These are phyloP conservation scores for Cercospora nicotianae DNA, from an alignment of 2,329 filamentous ascomycete species.

Conservation along the genomic window DNA sequence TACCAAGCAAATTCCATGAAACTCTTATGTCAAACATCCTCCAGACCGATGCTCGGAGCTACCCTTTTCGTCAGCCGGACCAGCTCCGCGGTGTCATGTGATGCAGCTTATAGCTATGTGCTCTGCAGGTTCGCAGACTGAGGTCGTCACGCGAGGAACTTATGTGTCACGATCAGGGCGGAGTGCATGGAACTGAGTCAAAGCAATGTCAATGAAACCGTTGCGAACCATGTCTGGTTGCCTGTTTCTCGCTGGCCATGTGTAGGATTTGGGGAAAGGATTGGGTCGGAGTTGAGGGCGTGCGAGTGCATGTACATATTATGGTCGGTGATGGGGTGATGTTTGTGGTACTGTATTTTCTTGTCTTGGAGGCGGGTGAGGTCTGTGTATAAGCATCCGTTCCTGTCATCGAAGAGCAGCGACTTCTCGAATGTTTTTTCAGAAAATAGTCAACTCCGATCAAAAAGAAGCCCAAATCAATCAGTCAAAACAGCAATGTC, in stretches of 20 bases:
- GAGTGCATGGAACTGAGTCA: neutral
- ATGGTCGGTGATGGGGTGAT: neutral
- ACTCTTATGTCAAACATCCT: neutral
- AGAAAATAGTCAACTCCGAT: neutral
- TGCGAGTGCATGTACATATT: neutral
- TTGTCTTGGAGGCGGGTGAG: neutral
- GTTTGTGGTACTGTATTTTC: neutral
- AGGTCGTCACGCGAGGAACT: neutral
- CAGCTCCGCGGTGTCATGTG: neutral
- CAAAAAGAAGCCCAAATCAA: neutral
- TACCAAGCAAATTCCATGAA: neutral
- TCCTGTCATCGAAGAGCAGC: neutral
- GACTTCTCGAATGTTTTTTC: neutral
- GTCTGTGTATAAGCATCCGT: neutral
- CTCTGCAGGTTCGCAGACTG: neutral
- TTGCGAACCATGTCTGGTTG: neutral
- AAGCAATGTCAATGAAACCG: neutral
- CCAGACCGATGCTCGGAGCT: neutral
- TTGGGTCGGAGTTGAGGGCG: neutral
- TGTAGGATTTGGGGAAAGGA: neutral
- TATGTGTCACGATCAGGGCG: neutral
- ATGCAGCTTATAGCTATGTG: neutral
- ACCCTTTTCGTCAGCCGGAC: neutral
- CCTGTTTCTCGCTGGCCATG: neutral
- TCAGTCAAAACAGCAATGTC: neutral